Percentiles rank a stretch among this genome's conserved stretches.
These are phyloP conservation scores for Didymellaceae sp. DNA, from an alignment of 2,329 filamentous ascomycete genomes.

Conservation along the genomic window DNA sequence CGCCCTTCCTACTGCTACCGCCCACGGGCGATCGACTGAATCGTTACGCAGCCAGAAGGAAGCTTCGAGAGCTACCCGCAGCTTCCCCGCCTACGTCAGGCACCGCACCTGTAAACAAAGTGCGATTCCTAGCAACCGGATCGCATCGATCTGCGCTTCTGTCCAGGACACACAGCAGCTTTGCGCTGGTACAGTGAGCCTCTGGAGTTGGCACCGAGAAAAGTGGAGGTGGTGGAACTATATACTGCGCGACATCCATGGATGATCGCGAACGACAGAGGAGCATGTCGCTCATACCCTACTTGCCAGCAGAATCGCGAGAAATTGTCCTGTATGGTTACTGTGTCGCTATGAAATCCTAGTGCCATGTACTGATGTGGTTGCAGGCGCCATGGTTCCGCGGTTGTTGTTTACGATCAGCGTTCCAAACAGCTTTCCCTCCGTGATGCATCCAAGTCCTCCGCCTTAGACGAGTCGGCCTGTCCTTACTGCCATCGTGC, in stretches of 20 bases:
- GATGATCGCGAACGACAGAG: constrained; percentile 41
- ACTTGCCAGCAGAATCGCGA: constrained; percentile 73
- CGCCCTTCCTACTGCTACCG: constrained; percentile 14
- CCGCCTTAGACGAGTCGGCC: constrained; percentile 66
- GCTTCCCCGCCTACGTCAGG: constrained; percentile 33
- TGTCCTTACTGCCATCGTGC: constrained; percentile 93
- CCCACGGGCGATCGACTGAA: constrained; percentile 28
- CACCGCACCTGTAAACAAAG: constrained; percentile 3
- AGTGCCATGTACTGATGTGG: constrained; percentile 20
- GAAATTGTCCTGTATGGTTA: constrained; percentile 78
- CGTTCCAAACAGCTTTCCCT: constrained; percentile 85
- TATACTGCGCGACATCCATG: constrained; percentile 24
- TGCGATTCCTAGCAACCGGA: not conserved
- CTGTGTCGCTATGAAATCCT: not conserved
- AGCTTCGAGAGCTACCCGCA: constrained; percentile 16
- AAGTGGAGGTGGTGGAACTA: constrained; percentile 14
- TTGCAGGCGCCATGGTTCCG: constrained; percentile 84
- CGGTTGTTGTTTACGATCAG: constrained; percentile 89
- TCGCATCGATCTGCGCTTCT: constrained; percentile 9
- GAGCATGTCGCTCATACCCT: constrained; percentile 76
- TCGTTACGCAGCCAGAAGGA: not conserved
- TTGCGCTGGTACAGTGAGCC: constrained; percentile 15
- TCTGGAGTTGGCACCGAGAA: constrained; percentile 13
- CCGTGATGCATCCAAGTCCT: constrained; percentile 63
- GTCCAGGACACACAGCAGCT: not conserved